Percentiles rank a stretch among this genome's conserved stretches.
Evolutionary conservation across 2,329 filamentous ascomycete genomes (phyloP).

Genomic region (Fusarium brachygibbosum): DNA sequence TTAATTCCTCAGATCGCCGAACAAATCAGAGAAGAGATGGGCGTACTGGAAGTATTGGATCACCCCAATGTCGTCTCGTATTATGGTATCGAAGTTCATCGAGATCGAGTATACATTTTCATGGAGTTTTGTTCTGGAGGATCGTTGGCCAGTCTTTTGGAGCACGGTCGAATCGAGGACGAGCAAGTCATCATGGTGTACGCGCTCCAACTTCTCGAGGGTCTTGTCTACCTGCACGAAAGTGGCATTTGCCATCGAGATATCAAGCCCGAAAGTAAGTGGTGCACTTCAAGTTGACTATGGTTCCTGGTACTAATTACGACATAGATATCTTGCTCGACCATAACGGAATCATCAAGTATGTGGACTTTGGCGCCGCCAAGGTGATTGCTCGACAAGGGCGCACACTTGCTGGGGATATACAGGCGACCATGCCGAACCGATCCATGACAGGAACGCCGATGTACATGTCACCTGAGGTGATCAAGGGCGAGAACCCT

Average conservation of each 20-base stretch:
- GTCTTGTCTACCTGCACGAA: constrained; percentile 92
- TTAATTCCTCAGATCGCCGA: constrained; percentile 93
- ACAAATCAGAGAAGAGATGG: constrained; percentile 98
- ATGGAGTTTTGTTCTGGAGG: constrained; percentile 99
- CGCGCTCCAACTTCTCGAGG: constrained; percentile 91
- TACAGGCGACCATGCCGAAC: constrained; percentile 75
- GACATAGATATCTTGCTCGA: constrained; percentile 88
- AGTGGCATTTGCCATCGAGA: constrained; percentile 94
- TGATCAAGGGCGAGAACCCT: constrained; percentile 89
- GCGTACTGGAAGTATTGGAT: constrained; percentile 92
- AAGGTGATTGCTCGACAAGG: constrained; percentile 97
- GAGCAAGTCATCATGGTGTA: constrained; percentile 99
- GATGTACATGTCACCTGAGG: constrained; percentile 99
- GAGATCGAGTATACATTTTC: constrained; percentile 99
- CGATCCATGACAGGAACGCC: constrained; percentile 97
- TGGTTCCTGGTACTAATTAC: constrained; percentile 32
- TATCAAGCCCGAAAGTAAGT: constrained; percentile 95
- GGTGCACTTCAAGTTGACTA: background rate
- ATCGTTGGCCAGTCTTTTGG: constrained; percentile 87
- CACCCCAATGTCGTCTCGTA: constrained; percentile 99
- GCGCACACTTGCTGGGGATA: constrained; percentile 79
- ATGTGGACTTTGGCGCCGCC: constrained; percentile 97
- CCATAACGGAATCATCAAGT: constrained; percentile 98
- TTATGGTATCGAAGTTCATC: constrained; percentile 96
- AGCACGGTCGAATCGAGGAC: constrained; percentile 97